Conservation (phyloP, 768 basidiomycete species). For the Galerina sulciceps region DNA sequence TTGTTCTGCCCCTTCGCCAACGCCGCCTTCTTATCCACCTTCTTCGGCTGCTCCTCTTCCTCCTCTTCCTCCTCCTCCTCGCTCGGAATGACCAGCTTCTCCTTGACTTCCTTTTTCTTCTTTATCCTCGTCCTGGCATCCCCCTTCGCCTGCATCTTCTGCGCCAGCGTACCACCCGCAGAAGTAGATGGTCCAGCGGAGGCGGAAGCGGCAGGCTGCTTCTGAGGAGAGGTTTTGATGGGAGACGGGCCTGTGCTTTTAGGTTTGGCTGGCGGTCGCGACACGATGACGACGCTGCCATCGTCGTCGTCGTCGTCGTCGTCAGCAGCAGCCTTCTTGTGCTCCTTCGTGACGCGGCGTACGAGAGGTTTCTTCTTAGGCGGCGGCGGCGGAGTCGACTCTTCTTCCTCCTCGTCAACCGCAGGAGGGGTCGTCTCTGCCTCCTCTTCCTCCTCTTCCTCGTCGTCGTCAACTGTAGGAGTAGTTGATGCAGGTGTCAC, state of each 20-base stretch:
- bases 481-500: not conserved
- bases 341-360: not conserved
- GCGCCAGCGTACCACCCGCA: slow-evolving; percentile 15
- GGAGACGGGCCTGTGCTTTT: too few relatives aligned
- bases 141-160: slow-evolving; percentile 13
- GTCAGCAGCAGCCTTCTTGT: not conserved
- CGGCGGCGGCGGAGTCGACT: not conserved
- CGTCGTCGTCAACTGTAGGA: not conserved
- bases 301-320: slow-evolving; percentile 4
- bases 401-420: not conserved
- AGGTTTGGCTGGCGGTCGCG: not conserved
- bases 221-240: not conserved
- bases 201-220: not conserved
- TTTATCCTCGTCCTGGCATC: slow-evolving; percentile 32
- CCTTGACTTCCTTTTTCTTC: slow-evolving; percentile 17
- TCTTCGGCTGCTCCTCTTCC: slow-evolving; percentile 10
- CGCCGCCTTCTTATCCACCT: slow-evolving; percentile 10
- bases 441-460: not conserved
- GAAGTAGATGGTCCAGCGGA: not conserved
- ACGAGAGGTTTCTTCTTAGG: not conserved
- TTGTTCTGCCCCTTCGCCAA: slow-evolving; percentile 1
- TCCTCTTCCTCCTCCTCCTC: slow-evolving; percentile 15
- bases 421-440: not conserved
- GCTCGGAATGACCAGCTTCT: slow-evolving; percentile 13
- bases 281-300: not conserved